Conservation (phyloP, 257 asterid genomes). For the Scutellaria baicalensis region DNA sequence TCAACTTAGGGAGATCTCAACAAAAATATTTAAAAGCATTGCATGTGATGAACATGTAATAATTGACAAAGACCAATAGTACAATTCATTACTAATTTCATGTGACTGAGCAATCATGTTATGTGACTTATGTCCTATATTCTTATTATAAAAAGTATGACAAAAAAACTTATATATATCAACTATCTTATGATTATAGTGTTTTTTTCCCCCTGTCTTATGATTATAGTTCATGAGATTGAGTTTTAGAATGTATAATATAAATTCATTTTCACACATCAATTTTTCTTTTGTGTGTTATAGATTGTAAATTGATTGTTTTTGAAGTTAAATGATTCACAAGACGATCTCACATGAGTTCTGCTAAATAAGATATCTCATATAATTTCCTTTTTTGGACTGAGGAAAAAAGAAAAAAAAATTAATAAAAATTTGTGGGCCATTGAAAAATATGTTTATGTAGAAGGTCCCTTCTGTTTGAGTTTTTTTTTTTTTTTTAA, state of each 20-base stretch:
- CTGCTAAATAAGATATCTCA: too few relatives aligned
- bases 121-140: constrained; percentile 1
- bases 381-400: background rate
- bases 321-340: too few relatives aligned
- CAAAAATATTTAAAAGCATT: background rate
- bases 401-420: background rate
- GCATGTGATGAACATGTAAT: constrained; percentile 20
- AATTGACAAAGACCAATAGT: constrained; percentile 19
- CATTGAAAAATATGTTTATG: background rate
- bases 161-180: too few relatives aligned
- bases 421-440: constrained; percentile 3
- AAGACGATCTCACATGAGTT: too few relatives aligned
- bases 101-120: constrained; percentile 37
- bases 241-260: too few relatives aligned
- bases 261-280: too few relatives aligned
- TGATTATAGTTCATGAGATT: too few relatives aligned
- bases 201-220: too few relatives aligned
- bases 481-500: background rate
- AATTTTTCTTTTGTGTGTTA: too few relatives aligned
- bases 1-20: background rate
- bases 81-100: constrained; percentile 19
- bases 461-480: background rate
- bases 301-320: too few relatives aligned
- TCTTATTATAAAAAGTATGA: background rate
- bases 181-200: too few relatives aligned